Percentiles rank a stretch among this genome's conserved stretches.
phyloP scores from a whole-genome alignment of 164 flowering plant species.

The Kingdonia uniflora region DNA sequence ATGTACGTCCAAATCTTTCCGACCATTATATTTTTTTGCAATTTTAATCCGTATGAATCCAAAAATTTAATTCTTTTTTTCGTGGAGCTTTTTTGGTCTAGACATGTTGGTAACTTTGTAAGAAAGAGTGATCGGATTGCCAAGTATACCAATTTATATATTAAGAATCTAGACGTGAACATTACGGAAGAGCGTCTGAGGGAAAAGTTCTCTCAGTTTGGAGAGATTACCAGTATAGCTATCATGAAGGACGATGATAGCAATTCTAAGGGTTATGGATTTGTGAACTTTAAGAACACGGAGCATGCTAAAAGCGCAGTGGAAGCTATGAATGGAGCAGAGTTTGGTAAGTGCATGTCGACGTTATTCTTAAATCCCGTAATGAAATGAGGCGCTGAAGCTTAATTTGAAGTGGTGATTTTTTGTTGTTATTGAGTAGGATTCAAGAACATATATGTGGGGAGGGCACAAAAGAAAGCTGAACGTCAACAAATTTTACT shows the following conservation, averaged over 20 bases:
- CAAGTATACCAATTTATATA: constrained; percentile 30
- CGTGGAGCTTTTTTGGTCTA: constrained; percentile 14
- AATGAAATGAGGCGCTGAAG: not conserved
- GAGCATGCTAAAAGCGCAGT: too few relatives aligned
- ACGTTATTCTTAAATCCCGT: too few relatives aligned
- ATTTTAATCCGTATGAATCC: too few relatives aligned
- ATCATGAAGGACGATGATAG: constrained; percentile 33
- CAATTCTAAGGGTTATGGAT: constrained; percentile 44
- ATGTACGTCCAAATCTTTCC: constrained; percentile 26
- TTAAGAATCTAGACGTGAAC: constrained; percentile 29
- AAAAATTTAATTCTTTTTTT: not conserved
- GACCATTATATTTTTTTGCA: too few relatives aligned
- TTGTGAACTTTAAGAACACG: constrained; percentile 31
- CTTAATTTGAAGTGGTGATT: not conserved
- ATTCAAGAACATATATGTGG: constrained; percentile 29
- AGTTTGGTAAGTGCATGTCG: constrained; percentile 28
- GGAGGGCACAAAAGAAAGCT: constrained; percentile 35
- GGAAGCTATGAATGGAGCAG: constrained; percentile 33
- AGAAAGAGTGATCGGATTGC: constrained; percentile 37
- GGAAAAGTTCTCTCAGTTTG: too few relatives aligned
- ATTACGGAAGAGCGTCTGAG: constrained; percentile 27
- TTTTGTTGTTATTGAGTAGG: constrained; percentile 16
- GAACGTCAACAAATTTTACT: constrained; percentile 22
- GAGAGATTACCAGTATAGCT: constrained; percentile 17
- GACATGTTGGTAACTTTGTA: constrained; percentile 57